Evolutionary conservation across 1,284 basidiomycete species (phyloP).

Genomic region (Mycosarcoma mackinlayi): DNA sequence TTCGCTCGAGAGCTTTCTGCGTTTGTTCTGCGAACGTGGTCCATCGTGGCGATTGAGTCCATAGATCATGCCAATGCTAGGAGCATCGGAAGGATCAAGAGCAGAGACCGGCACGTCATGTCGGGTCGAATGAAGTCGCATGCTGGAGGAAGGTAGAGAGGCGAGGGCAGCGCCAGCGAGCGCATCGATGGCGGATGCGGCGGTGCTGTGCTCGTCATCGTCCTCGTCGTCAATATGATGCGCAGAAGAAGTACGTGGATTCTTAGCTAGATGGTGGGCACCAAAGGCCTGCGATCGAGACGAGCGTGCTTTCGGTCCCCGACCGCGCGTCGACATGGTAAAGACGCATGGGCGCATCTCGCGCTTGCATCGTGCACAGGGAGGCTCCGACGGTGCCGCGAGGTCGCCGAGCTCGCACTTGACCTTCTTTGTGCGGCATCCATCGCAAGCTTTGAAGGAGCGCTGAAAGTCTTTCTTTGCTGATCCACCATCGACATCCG

Average conservation of each 20-base stretch:
- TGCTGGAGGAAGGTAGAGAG: conserved; percentile 29
- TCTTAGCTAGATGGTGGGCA: conserved; percentile 46
- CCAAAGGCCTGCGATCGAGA: conserved; percentile 45
- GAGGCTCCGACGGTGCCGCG: conserved; percentile 47
- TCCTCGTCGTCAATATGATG: conserved; percentile 24
- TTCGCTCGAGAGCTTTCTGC: conserved; percentile 23
- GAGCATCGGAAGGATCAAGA: conserved; percentile 42
- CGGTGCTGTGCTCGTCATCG: conserved; percentile 28
- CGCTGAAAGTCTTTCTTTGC: conserved; percentile 47
- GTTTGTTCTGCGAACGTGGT: conserved; percentile 12
- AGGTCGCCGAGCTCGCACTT: conserved; percentile 54
- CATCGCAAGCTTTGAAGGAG: conserved; percentile 54
- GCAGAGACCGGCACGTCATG: conserved; percentile 46
- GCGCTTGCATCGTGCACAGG: conserved; percentile 49
- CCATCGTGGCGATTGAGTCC: conserved; percentile 41
- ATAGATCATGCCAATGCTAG: conserved; percentile 52
- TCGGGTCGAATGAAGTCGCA: conserved; percentile 38
- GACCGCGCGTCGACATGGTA: conserved; percentile 51
- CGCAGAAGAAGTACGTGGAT: conserved; percentile 30
- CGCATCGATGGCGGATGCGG: conserved; percentile 36
- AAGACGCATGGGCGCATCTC: conserved; percentile 49
- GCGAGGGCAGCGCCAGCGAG: conserved; percentile 49
- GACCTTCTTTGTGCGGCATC: conserved; percentile 48
- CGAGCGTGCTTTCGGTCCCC: conserved; percentile 44
- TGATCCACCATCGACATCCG: conserved; percentile 23